Evolutionary conservation across 140 eudicot species (phyloP).

Genomic region (Cichorium intybus): DNA sequence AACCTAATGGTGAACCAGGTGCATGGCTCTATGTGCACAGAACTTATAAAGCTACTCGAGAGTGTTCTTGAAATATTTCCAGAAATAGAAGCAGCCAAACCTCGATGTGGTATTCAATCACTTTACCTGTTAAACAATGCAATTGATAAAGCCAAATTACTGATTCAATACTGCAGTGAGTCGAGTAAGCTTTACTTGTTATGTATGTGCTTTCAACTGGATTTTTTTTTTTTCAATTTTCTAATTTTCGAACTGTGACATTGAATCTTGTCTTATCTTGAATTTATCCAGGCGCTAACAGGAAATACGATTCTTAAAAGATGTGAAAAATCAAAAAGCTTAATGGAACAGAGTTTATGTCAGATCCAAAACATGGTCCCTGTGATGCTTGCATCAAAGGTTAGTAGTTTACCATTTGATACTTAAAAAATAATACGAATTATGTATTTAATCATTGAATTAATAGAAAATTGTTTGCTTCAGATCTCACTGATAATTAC

Average conservation of each 20-base stretch:
- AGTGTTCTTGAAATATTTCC: conserved; percentile 44
- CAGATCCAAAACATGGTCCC: conserved; percentile 73
- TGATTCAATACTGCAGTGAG: conserved; percentile 56
- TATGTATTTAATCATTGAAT: too few species aligned
- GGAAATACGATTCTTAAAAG: conserved; percentile 56
- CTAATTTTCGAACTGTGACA: too few species aligned
- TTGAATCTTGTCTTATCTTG: conserved; percentile 18
- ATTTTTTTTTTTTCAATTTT: too few species aligned
- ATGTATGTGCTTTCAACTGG: too few species aligned
- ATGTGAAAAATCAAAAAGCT: conserved; percentile 45
- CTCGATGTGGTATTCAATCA: conserved; percentile 69
- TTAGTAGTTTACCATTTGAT: too few species aligned
- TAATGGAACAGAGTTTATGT: conserved; percentile 49
- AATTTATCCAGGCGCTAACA: conserved; percentile 59
- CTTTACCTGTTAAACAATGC: conserved; percentile 48
- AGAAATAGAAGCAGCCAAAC: conserved; percentile 69
- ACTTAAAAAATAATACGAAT: too few species aligned
- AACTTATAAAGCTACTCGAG: conserved; percentile 40
- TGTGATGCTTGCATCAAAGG: conserved; percentile 57
- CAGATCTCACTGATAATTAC: too few species aligned
- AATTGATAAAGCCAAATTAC: conserved; percentile 48
- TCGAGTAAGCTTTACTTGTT: too few species aligned
- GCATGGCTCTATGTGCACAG: conserved; percentile 66
- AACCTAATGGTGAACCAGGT: conserved; percentile 46
- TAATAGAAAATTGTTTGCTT: too few species aligned